Evolutionary conservation across 2,329 filamentous ascomycete genomes (phyloP), one percentile per base, ranked within the genome.

Genomic region (Aureobasidium uvarum): DNA sequence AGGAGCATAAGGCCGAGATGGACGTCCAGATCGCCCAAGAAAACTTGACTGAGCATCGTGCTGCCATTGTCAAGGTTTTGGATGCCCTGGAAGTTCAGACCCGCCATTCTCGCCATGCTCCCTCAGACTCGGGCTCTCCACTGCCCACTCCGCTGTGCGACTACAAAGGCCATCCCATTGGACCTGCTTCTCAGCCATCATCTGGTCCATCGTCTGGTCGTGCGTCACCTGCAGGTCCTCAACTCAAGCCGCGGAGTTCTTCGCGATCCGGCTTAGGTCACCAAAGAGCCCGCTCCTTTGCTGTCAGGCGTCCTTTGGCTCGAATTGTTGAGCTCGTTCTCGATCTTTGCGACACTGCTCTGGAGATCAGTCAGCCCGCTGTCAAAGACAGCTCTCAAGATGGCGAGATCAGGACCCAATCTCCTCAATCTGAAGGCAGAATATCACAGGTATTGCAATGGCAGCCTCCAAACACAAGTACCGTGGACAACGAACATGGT

Each of bases 21-120:
- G 94, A 98, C 71, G 92, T 99, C 4, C 94, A 99, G 75, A 89
- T 98, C 82, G 87, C 93, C 6, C 95, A 99, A 73, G 95, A 99
- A 74, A 92, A 86, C 68, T 81, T 99, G 56, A 90, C 89, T 7
- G 95, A 99, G 73, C 95, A 99, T 77, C 89, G 95, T 6, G 93
- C 96, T 76, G 85, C 90, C 45, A 96, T 99, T 71, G 95, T 99
- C 74, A 96, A 89, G 76, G 92, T 99, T 10, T 84, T 99, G 13
- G 96, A 99, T 78, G 91, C 91, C 23, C 83, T 97, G 46, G 95
- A 99, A 76, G 88, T 89, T 66, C 85, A 91, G 60, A 85, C 88
- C 70, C 88, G 88, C 69, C 85, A 88, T 25, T 83, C 76, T 5
- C 86, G 73, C 73, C 70, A 79, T 72, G 73, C 77, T 68, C 84